These are phyloP conservation scores for Diaporthe longicolla DNA, from an alignment of 2,329 filamentous ascomycete genomes.

Conservation along the genomic window DNA sequence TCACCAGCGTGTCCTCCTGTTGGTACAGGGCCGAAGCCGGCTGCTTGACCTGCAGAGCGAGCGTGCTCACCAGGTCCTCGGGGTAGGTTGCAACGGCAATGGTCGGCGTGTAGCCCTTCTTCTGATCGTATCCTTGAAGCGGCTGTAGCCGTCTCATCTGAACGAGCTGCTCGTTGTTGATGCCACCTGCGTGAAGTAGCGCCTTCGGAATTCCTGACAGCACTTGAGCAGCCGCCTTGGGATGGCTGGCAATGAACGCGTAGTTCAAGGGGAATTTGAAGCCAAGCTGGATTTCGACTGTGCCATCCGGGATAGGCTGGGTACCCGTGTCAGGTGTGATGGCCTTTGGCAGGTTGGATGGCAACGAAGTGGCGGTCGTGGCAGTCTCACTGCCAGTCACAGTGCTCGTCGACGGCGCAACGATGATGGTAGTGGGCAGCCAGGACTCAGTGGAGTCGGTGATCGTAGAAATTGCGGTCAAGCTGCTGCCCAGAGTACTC, in stretches of 20 bases:
- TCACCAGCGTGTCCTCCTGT: slow-evolving; percentile 74
- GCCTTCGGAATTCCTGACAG: slow-evolving; percentile 83
- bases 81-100: slow-evolving; percentile 75
- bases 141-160: slow-evolving; percentile 81
- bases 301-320: slow-evolving; percentile 70
- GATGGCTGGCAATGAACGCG: slow-evolving; percentile 80
- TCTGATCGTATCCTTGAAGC: slow-evolving; percentile 64
- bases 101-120: slow-evolving; percentile 82
- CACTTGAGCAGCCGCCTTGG: slow-evolving; percentile 85
- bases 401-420: slow-evolving; percentile 61
- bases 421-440: slow-evolving; percentile 74
- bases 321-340: slow-evolving; percentile 78
- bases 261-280: slow-evolving; percentile 89
- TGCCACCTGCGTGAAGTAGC: slow-evolving; percentile 73
- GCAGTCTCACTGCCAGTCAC: slow-evolving; percentile 54
- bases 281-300: slow-evolving; percentile 83
- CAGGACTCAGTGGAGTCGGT: slow-evolving; percentile 59
- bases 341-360: slow-evolving; percentile 78
- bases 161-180: slow-evolving; percentile 67
- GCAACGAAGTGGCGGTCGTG: slow-evolving; percentile 66
- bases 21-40: slow-evolving; percentile 82
- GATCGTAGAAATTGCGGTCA: slow-evolving; percentile 57
- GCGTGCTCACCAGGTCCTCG: slow-evolving; percentile 38
- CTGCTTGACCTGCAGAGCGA: slow-evolving; percentile 63
- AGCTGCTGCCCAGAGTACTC: slow-evolving; percentile 39